Base-by-base conservation (phyloP, 169 alveolate species). In the Eimeria necatrix region DNA sequence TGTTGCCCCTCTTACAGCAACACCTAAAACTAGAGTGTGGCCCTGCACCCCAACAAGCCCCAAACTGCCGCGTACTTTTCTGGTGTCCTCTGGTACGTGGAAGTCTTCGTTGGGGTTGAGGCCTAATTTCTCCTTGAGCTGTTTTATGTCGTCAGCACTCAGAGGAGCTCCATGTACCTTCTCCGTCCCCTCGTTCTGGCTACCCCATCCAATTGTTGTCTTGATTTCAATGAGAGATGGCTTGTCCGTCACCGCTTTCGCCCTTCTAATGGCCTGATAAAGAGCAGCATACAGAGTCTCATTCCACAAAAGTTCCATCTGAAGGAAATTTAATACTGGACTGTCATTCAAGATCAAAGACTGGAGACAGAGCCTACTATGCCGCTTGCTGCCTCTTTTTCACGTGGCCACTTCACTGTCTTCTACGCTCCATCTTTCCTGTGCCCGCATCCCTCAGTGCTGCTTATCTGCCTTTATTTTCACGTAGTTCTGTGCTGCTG, bases 131-230 rank as follows among this genome's bases (percentile, higher is more conserved):
- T 9, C 52, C 91, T 96, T 95, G 4, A 97, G 95, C 41, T 89
- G 94, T 88, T 93, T 95, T 16, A 97, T 88, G 94, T 97, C 98
- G 89, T 97, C 98, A 48, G 96, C 96, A 16, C 97, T 95, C 74
- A 97, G 91, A 71, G 98, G 98, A 32, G 97, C 96, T 4, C 98
- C 98, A 88, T 97, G 98, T 61, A 97, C 97, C 48, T 97, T 97
- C 88, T 95, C 96, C n/a, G 97, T 97, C 60, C 97, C 98, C 56
- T 94, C 97, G 8, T 95, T 94, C 94, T 88, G 95, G n/a, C 97
- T 93, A 56, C 97, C 97, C 81, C 74, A 96, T 24, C 98, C 98
- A 94, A 96, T 96, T 60, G 97, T 90, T 26, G 98, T 97, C n/a
- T 95, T 83, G 56, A 96, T 97, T 64, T 95, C 95, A 56, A 97